These are phyloP conservation scores for Phytophthora lateralis DNA, from an alignment of 352 stramenopile species.

Conservation along the genomic window DNA sequence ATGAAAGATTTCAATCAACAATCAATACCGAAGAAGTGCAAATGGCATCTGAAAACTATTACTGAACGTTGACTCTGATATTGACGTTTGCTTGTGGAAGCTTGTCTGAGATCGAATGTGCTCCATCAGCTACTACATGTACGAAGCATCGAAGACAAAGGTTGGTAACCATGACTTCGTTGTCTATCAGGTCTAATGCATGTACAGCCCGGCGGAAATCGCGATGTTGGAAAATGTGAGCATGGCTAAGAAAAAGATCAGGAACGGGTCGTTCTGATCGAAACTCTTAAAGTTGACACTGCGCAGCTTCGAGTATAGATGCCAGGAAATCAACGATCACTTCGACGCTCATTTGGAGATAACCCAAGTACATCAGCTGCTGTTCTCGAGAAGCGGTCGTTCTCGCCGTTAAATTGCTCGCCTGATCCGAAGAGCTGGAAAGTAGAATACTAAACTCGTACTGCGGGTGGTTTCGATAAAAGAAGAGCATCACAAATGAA, in stretches of 20 bases:
- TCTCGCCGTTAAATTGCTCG: not conserved
- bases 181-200: slow-evolving; percentile 1
- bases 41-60: no score
- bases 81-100: no score
- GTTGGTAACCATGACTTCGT: not conserved
- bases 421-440: not conserved
- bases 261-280: slow-evolving; percentile 36
- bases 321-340: slow-evolving; percentile 31
- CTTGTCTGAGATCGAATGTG: no score
- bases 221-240: slow-evolving; percentile 27
- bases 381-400: not conserved
- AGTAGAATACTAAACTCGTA: slow-evolving; percentile 17
- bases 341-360: slow-evolving; percentile 24
- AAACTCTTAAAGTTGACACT: slow-evolving; percentile 22
- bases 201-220: slow-evolving; percentile 25
- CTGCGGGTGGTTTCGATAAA: slow-evolving; percentile 39
- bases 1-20: no score
- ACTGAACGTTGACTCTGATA: no score
- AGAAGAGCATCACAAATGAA: slow-evolving; percentile 38
- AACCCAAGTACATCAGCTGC: slow-evolving; percentile 5
- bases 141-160: no score
- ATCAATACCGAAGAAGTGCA: no score
- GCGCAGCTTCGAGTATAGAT: slow-evolving; percentile 25
- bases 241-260: slow-evolving; percentile 39
- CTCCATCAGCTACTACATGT: no score